A percentile compares a stretch with the other conserved stretches of the same genome.
Evolutionary conservation across 2,329 filamentous ascomycete genomes (phyloP).

Genomic region (Cordyceps tenuipes): DNA sequence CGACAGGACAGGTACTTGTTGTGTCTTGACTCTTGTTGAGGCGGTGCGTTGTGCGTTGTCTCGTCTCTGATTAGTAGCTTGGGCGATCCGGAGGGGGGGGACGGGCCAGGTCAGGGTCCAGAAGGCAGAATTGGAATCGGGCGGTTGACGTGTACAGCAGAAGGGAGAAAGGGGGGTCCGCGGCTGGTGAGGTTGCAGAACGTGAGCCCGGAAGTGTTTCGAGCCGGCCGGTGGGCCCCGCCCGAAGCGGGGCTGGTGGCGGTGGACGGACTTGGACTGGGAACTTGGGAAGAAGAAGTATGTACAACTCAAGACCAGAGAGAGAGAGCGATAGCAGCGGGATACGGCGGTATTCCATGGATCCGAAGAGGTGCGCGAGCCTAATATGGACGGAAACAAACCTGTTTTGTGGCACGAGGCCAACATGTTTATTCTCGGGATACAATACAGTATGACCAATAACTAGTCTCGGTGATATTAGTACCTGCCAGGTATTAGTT

Average conservation of each 20-base stretch:
- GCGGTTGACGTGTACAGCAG: not conserved
- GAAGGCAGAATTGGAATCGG: not conserved
- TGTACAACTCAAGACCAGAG: too few relatives aligned
- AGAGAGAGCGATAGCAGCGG: too few relatives aligned
- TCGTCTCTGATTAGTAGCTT: not conserved
- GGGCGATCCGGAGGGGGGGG: too few relatives aligned
- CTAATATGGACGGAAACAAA: too few relatives aligned
- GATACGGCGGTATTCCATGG: not conserved
- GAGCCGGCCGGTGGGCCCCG: not conserved
- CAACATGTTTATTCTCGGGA: too few relatives aligned
- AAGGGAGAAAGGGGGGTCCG: not conserved
- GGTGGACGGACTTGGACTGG: too few relatives aligned
- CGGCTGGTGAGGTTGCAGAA: not conserved
- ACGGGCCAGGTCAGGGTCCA: not conserved
- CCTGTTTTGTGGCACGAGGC: too few relatives aligned
- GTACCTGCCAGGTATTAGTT: too few relatives aligned
- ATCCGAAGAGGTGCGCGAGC: not conserved
- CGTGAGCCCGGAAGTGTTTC: not conserved
- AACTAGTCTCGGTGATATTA: too few relatives aligned
- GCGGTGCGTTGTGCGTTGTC: not conserved
- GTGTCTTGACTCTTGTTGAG: not conserved
- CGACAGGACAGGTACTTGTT: not conserved
- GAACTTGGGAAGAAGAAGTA: too few relatives aligned
- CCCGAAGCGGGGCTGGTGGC: not conserved
- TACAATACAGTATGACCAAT: too few relatives aligned